Conservation (phyloP, 768 basidiomycete genomes). For the Boletales sp. region DNA sequence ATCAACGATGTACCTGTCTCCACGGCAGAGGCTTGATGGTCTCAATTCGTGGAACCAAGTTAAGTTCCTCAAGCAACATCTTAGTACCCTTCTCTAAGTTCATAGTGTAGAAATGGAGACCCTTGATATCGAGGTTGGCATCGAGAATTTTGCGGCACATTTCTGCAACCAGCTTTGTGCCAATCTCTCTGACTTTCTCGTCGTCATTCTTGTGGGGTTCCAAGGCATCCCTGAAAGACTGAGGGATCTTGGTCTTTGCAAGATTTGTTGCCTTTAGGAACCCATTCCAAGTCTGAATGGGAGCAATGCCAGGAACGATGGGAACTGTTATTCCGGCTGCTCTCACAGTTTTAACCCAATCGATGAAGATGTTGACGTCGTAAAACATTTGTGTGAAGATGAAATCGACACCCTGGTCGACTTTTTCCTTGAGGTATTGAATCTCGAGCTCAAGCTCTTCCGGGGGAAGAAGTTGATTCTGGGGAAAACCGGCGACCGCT, state of each 20-base stretch:
- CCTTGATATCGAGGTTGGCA: slow-evolving; percentile 78
- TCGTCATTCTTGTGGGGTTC: slow-evolving; percentile 90
- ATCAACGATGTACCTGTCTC: slow-evolving; percentile 67
- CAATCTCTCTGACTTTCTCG: slow-evolving; percentile 87
- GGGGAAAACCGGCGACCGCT: slow-evolving; percentile 91
- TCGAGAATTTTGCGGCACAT: slow-evolving; percentile 87
- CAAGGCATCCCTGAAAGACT: slow-evolving; percentile 66
- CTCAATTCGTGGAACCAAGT: slow-evolving; percentile 83
- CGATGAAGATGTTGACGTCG: slow-evolving; percentile 86
- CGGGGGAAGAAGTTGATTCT: slow-evolving; percentile 67
- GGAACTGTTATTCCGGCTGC: slow-evolving; percentile 85
- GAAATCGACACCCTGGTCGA: slow-evolving; percentile 86
- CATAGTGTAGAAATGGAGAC: slow-evolving; percentile 96
- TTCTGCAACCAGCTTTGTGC: slow-evolving; percentile 91
- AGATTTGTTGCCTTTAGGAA: slow-evolving; percentile 81
- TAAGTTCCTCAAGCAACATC: slow-evolving; percentile 91
- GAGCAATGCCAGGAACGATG: slow-evolving; percentile 91
- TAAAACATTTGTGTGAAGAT: slow-evolving; percentile 99
- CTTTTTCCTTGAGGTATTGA: slow-evolving; percentile 82
- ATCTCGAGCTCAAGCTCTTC: slow-evolving; percentile 79
- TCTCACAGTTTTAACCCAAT: slow-evolving; percentile 83
- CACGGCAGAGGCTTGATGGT: slow-evolving; percentile 94
- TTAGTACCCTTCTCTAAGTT: slow-evolving; percentile 94
- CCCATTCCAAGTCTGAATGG: slow-evolving; percentile 95
- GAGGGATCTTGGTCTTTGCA: slow-evolving; percentile 77